A percentile compares a stretch with the other conserved stretches of the same genome.
Evolutionary conservation across 768 basidiomycete genomes (phyloP).

Genomic region (Obba rivulosa): DNA sequence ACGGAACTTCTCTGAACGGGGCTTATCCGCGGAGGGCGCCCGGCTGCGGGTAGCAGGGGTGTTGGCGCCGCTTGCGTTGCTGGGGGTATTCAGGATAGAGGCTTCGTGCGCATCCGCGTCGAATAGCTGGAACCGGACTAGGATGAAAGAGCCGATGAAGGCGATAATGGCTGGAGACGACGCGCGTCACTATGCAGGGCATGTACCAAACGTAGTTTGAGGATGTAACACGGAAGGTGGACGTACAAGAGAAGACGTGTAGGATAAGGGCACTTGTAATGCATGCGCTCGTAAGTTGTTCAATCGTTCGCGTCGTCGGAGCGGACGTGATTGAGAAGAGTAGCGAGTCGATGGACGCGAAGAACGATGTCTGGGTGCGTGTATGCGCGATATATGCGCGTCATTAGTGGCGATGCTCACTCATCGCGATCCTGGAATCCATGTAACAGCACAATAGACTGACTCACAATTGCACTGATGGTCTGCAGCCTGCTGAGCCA

Average conservation of each 20-base stretch:
- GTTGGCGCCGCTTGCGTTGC: constrained; percentile 2
- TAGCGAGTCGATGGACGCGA: constrained; percentile 53
- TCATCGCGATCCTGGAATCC: too few relatives aligned
- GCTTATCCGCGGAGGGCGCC: neutral
- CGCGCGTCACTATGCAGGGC: neutral
- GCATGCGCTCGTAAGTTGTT: constrained; percentile 33
- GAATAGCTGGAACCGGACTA: constrained; percentile 48
- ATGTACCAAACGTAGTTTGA: constrained; percentile 13
- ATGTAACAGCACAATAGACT: too few relatives aligned
- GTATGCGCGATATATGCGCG: neutral
- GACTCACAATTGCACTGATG: constrained; percentile 50
- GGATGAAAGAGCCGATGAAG: constrained; percentile 51
- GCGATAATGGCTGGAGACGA: constrained; percentile 35
- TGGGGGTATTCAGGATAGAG: constrained; percentile 15
- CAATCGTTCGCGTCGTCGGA: neutral
- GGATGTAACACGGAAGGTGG: constrained; percentile 5
- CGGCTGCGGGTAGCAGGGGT: neutral
- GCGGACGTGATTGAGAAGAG: constrained; percentile 29
- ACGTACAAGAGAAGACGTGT: too few relatives aligned
- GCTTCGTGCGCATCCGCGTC: constrained; percentile 45
- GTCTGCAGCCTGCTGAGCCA: constrained; percentile 61
- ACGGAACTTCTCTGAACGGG: neutral
- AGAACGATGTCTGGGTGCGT: constrained; percentile 50
- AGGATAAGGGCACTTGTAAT: constrained; percentile 42
- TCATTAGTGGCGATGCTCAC: too few relatives aligned